A percentile compares a stretch with the other conserved stretches of the same genome.
phyloP scores from a whole-genome alignment of 805 yeast species.

The Yamadazyma sp. region DNA sequence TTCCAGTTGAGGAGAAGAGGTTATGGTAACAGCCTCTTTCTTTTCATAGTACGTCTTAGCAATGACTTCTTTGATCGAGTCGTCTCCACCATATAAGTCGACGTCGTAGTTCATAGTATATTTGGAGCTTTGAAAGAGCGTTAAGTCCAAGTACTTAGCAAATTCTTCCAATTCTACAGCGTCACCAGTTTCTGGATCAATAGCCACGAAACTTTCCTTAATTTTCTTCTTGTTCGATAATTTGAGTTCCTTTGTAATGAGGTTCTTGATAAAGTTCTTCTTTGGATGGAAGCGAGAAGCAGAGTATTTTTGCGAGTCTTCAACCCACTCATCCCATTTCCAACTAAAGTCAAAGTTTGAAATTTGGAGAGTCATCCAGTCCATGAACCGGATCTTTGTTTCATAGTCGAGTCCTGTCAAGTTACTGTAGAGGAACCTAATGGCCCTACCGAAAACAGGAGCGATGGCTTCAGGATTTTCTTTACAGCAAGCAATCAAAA shows the following conservation, averaged over 20 bases:
- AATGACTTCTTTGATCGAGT: constrained; percentile 26
- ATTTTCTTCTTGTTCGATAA: constrained; percentile 75
- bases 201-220: constrained; percentile 56
- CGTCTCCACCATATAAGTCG: constrained; percentile 34
- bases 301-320: constrained; percentile 48
- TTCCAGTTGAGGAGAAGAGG: constrained; percentile 13
- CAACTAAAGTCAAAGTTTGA: constrained; percentile 93
- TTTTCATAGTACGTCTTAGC: constrained; percentile 26
- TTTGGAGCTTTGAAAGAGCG: constrained; percentile 30
- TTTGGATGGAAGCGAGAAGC: constrained; percentile 66
- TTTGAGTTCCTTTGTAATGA: constrained; percentile 81
- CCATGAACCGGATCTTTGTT: constrained; percentile 66
- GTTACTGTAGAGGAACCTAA: constrained; percentile 75
- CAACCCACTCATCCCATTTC: constrained; percentile 97
- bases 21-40: constrained; percentile 15
- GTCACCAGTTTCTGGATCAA: constrained; percentile 30
- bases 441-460: constrained; percentile 91
- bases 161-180: constrained; percentile 39
- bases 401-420: constrained; percentile 73
- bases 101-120: constrained; percentile 35
- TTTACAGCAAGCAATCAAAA: constrained; percentile 82
- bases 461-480: constrained; percentile 76
- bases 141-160: constrained; percentile 37
- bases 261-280: constrained; percentile 68
- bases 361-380: constrained; percentile 92